These are phyloP conservation scores for Fusarium brevicatenulatum DNA, from an alignment of 2,329 filamentous ascomycete genomes.

Conservation along the genomic window DNA sequence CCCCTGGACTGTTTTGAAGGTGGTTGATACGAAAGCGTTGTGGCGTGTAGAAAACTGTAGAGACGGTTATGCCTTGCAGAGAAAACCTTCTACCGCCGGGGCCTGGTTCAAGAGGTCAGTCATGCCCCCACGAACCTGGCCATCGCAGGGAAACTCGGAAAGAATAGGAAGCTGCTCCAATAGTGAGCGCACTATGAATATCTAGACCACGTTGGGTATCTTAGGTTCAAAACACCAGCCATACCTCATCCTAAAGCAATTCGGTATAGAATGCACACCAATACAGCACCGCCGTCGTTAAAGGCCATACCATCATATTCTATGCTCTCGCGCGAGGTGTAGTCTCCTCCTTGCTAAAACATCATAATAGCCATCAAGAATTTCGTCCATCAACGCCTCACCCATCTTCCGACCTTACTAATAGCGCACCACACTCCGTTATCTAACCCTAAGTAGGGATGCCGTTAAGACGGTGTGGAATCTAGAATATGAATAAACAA, in stretches of 20 bases:
- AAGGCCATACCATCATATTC: constrained; percentile 26
- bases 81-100: not conserved
- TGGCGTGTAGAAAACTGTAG: not conserved
- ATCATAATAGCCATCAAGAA: not conserved
- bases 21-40: not conserved
- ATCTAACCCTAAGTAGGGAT: constrained; percentile 16
- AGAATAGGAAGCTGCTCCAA: not conserved
- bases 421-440: constrained; percentile 4
- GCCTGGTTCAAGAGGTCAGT: not conserved
- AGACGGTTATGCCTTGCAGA: not conserved
- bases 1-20: not conserved
- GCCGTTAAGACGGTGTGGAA: constrained; percentile 1
- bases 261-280: constrained; percentile 4
- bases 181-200: not conserved
- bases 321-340: constrained; percentile 15
- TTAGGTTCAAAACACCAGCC: constrained; percentile 11
- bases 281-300: constrained; percentile 23
- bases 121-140: not conserved
- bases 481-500: constrained; percentile 26
- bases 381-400: constrained; percentile 35
- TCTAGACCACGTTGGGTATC: constrained; percentile 16
- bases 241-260: constrained; percentile 10
- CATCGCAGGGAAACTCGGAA: not conserved
- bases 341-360: not conserved
- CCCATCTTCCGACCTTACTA: constrained; percentile 6